These are phyloP conservation scores for Diplodia mutila DNA, from an alignment of 2,329 filamentous ascomycete genomes.

Conservation along the genomic window DNA sequence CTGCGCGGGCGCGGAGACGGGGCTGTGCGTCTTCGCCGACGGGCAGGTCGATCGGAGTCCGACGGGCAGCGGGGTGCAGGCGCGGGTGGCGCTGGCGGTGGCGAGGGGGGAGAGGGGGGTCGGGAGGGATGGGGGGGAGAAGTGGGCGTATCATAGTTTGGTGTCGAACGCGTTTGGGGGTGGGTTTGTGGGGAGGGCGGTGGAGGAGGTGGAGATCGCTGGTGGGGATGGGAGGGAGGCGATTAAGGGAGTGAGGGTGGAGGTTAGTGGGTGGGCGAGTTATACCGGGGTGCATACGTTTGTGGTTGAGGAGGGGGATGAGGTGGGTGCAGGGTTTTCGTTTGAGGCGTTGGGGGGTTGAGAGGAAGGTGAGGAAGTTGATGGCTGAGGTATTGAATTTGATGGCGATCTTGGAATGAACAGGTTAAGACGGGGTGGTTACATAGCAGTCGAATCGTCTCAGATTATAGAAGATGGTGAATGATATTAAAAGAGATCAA, in stretches of 20 bases:
- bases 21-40: slow-evolving; percentile 51
- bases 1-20: slow-evolving; percentile 43
- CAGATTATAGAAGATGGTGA: not conserved
- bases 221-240: not conserved
- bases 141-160: slow-evolving; percentile 33
- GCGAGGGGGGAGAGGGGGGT: slow-evolving; percentile 28
- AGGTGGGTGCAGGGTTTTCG: slow-evolving; percentile 28
- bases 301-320: slow-evolving; percentile 29
- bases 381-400: not conserved
- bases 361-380: not conserved
- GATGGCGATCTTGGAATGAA: not conserved
- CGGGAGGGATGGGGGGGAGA: no score
- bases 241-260: slow-evolving; percentile 27
- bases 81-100: slow-evolving; percentile 35
- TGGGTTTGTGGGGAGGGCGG: slow-evolving; percentile 28
- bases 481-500: not conserved
- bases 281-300: slow-evolving; percentile 30
- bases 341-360: slow-evolving; percentile 26
- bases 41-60: slow-evolving; percentile 53
- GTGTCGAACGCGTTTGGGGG: slow-evolving; percentile 29
- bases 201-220: slow-evolving; percentile 27
- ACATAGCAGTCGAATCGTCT: not conserved
- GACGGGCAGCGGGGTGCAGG: slow-evolving; percentile 39
- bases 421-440: not conserved
- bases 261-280: slow-evolving; percentile 29